phyloP scores from a whole-genome alignment of 2,329 filamentous ascomycete genomes.

The Reticulascus tulasneorum region DNA sequence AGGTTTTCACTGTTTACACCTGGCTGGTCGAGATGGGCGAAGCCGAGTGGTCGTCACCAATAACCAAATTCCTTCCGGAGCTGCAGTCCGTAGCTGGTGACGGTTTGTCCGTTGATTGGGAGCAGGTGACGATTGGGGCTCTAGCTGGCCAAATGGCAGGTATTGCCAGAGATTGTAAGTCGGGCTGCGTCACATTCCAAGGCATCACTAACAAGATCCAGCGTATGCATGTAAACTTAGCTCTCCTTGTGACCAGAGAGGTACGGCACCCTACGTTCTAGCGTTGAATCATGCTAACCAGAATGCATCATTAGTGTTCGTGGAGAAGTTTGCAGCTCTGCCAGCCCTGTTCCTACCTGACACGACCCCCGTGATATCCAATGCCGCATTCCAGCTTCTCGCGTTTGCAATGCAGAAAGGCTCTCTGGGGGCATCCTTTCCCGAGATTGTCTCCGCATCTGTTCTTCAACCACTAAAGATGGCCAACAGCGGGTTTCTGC shows the following conservation, averaged over 20 bases:
- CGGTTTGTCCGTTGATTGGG: slow-evolving; percentile 13
- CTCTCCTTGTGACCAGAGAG: slow-evolving; percentile 8
- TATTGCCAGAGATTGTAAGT: slow-evolving; percentile 16
- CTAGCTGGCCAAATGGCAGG: slow-evolving; percentile 20
- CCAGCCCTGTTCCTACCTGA: slow-evolving; percentile 17
- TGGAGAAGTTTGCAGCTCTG: slow-evolving; percentile 7
- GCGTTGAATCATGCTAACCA: too few relatives aligned
- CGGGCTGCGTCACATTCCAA: not conserved
- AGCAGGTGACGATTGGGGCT: slow-evolving; percentile 17
- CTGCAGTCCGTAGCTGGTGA: slow-evolving; percentile 2
- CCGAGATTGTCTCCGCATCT: slow-evolving; percentile 2
- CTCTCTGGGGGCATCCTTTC: not conserved
- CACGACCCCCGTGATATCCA: slow-evolving; percentile 20
- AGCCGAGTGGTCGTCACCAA: slow-evolving; percentile 19
- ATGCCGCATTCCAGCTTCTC: slow-evolving; percentile 21
- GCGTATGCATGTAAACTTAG: slow-evolving; percentile 13
- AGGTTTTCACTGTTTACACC: slow-evolving; percentile 27
- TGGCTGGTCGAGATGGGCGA: slow-evolving; percentile 26
- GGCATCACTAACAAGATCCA: not conserved
- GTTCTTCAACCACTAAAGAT: slow-evolving; percentile 16
- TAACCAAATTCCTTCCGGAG: slow-evolving; percentile 25
- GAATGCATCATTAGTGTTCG: too few relatives aligned
- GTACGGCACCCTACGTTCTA: too few relatives aligned
- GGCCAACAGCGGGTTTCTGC: slow-evolving; percentile 11
- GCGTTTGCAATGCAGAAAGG: slow-evolving; percentile 15